A percentile compares a stretch with the other conserved stretches of the same genome.
Evolutionary conservation across 1,284 basidiomycete species (phyloP).

Genomic region (Heterobasidion occidentale): DNA sequence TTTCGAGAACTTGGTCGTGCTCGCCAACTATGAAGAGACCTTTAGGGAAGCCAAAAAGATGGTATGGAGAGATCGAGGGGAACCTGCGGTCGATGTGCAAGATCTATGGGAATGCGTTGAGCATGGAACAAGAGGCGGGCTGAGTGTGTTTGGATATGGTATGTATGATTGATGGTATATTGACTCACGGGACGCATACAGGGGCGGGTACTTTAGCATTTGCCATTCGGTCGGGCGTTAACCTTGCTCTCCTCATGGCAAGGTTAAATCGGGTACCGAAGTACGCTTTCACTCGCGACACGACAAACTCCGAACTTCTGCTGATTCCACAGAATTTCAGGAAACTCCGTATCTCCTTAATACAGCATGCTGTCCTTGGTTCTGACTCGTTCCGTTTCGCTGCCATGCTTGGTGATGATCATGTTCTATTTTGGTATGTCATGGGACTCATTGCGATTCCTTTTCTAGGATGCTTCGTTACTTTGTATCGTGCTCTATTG

Average conservation of each 20-base stretch:
- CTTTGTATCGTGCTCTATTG: slow-evolving; percentile 75
- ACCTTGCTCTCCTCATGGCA: slow-evolving; percentile 69
- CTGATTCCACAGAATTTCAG: slow-evolving; percentile 17
- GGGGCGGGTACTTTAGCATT: slow-evolving; percentile 77
- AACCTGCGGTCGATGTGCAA: slow-evolving; percentile 63
- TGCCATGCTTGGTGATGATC: slow-evolving; percentile 67
- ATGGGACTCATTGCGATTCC: not conserved
- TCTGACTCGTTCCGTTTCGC: slow-evolving; percentile 76
- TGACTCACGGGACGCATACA: slow-evolving; percentile 21
- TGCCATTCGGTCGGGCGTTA: slow-evolving; percentile 74
- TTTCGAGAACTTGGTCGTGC: slow-evolving; percentile 73
- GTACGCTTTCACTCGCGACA: slow-evolving; percentile 26
- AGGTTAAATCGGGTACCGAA: slow-evolving; percentile 56
- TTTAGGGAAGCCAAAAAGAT: slow-evolving; percentile 65
- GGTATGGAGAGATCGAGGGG: slow-evolving; percentile 79
- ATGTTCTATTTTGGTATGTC: not conserved
- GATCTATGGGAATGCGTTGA: slow-evolving; percentile 65
- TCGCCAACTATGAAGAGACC: slow-evolving; percentile 72
- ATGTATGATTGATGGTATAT: too few species aligned
- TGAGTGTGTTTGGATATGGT: slow-evolving; percentile 47
- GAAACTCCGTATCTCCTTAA: slow-evolving; percentile 45
- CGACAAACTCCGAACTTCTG: not conserved
- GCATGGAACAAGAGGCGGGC: slow-evolving; percentile 67
- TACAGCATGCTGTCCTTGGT: slow-evolving; percentile 77
- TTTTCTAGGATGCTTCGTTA: slow-evolving; percentile 63